phyloP scores from a whole-genome alignment of 805 yeast species.

The Candida maltosa region DNA sequence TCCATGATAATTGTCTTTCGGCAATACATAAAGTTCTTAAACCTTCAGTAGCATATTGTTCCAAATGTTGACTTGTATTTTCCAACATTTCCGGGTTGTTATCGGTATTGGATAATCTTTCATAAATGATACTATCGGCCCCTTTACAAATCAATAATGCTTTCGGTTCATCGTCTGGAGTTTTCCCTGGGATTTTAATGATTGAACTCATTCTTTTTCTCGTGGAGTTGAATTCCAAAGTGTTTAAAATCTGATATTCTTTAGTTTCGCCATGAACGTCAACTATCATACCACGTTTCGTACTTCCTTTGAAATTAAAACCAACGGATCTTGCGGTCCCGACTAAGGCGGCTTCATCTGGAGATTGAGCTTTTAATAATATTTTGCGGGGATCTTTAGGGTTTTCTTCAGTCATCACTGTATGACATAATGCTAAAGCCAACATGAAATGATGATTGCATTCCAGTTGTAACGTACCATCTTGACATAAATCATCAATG shows the following conservation, averaged over 20 bases:
- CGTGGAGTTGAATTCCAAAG: constrained; percentile 76
- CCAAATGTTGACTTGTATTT: constrained; percentile 69
- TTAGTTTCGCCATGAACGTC: constrained; percentile 68
- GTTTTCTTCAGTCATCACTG: constrained; percentile 69
- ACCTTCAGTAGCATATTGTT: constrained; percentile 80
- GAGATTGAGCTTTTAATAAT: constrained; percentile 73
- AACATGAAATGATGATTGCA: constrained; percentile 74
- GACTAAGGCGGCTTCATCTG: constrained; percentile 85
- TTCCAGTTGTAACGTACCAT: constrained; percentile 50
- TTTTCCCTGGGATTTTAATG: constrained; percentile 63
- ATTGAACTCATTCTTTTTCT: constrained; percentile 87
- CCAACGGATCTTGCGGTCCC: constrained; percentile 80
- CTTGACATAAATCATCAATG: constrained; percentile 51
- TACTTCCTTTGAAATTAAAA: constrained; percentile 60
- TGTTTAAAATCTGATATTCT: constrained; percentile 69
- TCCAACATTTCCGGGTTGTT: constrained; percentile 51
- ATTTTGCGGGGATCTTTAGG: constrained; percentile 54
- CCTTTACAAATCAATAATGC: constrained; percentile 77
- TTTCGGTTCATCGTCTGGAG: constrained; percentile 35
- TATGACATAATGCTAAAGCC: constrained; percentile 73
- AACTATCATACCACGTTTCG: constrained; percentile 64
- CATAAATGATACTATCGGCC: constrained; percentile 78
- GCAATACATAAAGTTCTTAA: constrained; percentile 80
- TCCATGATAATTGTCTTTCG: constrained; percentile 61
- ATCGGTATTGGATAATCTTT: constrained; percentile 46